Conservation (phyloP, 805 yeast genomes). For the Candida rishiriensis region DNA sequence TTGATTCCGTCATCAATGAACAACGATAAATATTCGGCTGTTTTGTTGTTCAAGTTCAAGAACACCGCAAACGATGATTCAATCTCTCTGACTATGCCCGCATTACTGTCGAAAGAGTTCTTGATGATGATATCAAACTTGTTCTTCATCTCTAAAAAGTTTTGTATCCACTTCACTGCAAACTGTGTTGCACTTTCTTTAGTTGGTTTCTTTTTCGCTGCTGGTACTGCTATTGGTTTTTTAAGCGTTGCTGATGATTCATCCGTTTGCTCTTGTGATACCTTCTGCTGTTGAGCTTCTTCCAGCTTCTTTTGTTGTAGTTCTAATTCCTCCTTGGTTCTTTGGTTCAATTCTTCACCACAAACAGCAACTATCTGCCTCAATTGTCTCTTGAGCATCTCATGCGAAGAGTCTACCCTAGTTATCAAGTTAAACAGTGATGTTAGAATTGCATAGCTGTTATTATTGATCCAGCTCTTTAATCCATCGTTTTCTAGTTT, state of each 20-base stretch:
- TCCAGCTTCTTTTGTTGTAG: constrained; percentile 14
- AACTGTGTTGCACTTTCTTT: constrained; percentile 40
- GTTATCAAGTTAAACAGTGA: constrained; percentile 46
- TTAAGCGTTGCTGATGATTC: background rate
- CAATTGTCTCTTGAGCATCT: constrained; percentile 45
- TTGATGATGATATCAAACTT: constrained; percentile 47
- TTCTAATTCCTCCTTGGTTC: constrained; percentile 21
- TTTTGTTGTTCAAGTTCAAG: constrained; percentile 45
- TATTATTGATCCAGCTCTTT: constrained; percentile 48
- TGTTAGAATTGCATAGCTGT: constrained; percentile 38
- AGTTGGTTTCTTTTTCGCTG: constrained; percentile 14
- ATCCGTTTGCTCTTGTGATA: no score
- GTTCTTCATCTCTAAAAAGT: constrained; percentile 46
- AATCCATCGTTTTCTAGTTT: constrained; percentile 52
- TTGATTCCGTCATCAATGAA: constrained; percentile 56
- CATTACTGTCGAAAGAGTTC: constrained; percentile 45
- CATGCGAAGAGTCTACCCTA: constrained; percentile 50
- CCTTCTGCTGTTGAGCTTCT: constrained; percentile 12
- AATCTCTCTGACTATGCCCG: constrained; percentile 46
- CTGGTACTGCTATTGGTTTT: constrained; percentile 10
- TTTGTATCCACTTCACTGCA: constrained; percentile 67
- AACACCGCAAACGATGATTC: constrained; percentile 60
- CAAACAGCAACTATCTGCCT: constrained; percentile 40
- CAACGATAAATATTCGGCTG: constrained; percentile 52
- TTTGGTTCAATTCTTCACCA: constrained; percentile 38